These are phyloP conservation scores for Nothophytophthora sp. DNA, from an alignment of 352 stramenopile genomes.

Conservation along the genomic window DNA sequence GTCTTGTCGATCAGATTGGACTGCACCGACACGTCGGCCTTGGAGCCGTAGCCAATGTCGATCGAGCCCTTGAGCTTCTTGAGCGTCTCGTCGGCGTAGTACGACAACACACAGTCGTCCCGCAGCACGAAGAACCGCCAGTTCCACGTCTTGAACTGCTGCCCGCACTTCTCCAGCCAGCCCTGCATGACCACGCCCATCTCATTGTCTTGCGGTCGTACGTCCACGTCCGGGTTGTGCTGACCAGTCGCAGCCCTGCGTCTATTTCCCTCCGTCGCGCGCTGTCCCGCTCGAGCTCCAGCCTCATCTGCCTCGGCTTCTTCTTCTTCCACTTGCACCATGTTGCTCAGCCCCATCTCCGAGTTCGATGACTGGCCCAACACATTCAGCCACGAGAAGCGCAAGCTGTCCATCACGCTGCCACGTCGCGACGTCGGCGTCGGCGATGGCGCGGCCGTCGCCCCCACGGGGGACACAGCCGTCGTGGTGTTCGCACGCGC, in stretches of 20 bases:
- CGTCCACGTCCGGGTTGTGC: slow-evolving; percentile 38
- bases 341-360: slow-evolving; percentile 24
- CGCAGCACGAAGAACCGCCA: slow-evolving; percentile 88
- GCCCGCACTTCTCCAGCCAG: slow-evolving; percentile 88
- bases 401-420: slow-evolving; percentile 46
- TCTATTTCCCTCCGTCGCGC: too few relatives aligned
- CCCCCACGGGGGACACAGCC: slow-evolving; percentile 6
- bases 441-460: neutral
- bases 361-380: slow-evolving; percentile 49
- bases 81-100: slow-evolving; percentile 76
- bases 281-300: too few relatives aligned
- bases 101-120: slow-evolving; percentile 78
- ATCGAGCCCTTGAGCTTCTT: slow-evolving; percentile 82
- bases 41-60: slow-evolving; percentile 66
- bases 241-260: slow-evolving; percentile 7
- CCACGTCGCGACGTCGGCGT: slow-evolving; percentile 23
- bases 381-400: slow-evolving; percentile 69
- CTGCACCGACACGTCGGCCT: slow-evolving; percentile 83
- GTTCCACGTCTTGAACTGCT: slow-evolving; percentile 91
- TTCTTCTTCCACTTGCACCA: slow-evolving; percentile 32
- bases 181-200: slow-evolving; percentile 82
- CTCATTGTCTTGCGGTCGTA: slow-evolving; percentile 47
- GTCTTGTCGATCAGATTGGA: slow-evolving; percentile 81
- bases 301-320: slow-evolving; percentile 26
- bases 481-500: slow-evolving; percentile 6